Conservation (phyloP, 2,329 filamentous ascomycete genomes). For the Aspergillus brunneoviolaceus region DNA sequence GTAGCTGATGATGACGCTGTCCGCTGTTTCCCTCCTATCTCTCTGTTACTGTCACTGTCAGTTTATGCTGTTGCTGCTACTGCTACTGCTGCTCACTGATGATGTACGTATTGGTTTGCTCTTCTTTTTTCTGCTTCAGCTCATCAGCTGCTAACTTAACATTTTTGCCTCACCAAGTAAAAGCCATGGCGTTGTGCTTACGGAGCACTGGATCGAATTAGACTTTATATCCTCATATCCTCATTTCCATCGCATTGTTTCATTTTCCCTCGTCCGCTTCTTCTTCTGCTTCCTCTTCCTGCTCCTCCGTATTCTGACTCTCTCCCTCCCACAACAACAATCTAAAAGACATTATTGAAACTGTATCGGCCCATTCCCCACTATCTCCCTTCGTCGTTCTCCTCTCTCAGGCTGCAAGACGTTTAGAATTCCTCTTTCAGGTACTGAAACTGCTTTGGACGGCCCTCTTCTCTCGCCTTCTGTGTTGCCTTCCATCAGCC, state of each 20-base stretch:
- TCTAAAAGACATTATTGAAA: neutral
- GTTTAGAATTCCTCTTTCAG: neutral
- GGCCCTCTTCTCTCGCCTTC: neutral
- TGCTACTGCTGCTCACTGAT: neutral
- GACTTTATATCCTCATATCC: constrained; percentile 7
- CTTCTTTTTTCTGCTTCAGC: neutral
- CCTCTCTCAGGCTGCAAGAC: neutral
- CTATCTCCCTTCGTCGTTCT: neutral
- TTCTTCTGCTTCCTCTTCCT: constrained; percentile 6
- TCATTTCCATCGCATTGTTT: constrained; percentile 4
- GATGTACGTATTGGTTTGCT: neutral
- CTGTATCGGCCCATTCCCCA: neutral
- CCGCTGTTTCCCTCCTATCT: neutral
- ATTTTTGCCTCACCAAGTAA: neutral
- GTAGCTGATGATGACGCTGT: neutral
- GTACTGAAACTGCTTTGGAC: neutral
- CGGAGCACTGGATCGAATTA: constrained; percentile 9
- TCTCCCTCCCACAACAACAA: neutral
- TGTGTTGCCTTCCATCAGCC: neutral
- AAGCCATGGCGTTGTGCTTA: neutral
- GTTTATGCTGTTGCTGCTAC: neutral
- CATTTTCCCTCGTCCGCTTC: no score
- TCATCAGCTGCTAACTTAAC: neutral
- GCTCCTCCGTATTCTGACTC: neutral
- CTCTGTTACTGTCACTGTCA: no score